Evolutionary conservation across 345 rosid genomes (phyloP), one percentile per base, ranked within the genome.

Genomic region (Carallia brachiata): DNA sequence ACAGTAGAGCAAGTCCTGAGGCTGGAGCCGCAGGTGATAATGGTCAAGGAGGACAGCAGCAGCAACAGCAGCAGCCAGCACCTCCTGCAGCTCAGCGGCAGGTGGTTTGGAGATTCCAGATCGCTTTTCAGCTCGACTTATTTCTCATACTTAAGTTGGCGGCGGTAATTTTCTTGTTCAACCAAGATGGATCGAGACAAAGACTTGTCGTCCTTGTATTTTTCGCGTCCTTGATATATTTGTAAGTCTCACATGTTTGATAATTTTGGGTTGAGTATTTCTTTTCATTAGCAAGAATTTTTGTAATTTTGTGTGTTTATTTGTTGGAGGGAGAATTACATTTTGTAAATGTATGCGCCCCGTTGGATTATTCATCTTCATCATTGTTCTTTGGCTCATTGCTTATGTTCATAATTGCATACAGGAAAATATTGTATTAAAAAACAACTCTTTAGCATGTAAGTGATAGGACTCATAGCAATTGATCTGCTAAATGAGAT

Each of bases 181-280:
- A 90, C 85, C 99, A 90, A 87, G 99, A 92, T 79, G 99, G 99
- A 69, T 96, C 99, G 1, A 90, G 97, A 73, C 95, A 88, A 78
- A 87, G 97, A 82, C 89, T 92, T 6, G 82, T 86, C 66, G 89
- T 86, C 75, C 96, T 96, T 28, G 91, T 96, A 73, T 73, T 96
- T 74, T 85, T 89, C 19, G 99, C 99, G 47, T 88, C 86, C 39
- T 81, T 92, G 55, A 82, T 96, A 52, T 96, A 96, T 82, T 78
- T 92, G 99, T 92, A 88, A 90, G 96, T 81, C 64, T 75, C 4
- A 9, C 69, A 36, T 34, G 71, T 65, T 44, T 62, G 18, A 19
- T 55, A 5, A 4, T 68, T 31, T 39, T 62, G 18, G 39, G 28
- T 52, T 37, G 15, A 28, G 23, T 50, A 48, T 58, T 31, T 52